phyloP scores from a whole-genome alignment of 768 basidiomycete genomes.

The Boletus rubescentipes region DNA sequence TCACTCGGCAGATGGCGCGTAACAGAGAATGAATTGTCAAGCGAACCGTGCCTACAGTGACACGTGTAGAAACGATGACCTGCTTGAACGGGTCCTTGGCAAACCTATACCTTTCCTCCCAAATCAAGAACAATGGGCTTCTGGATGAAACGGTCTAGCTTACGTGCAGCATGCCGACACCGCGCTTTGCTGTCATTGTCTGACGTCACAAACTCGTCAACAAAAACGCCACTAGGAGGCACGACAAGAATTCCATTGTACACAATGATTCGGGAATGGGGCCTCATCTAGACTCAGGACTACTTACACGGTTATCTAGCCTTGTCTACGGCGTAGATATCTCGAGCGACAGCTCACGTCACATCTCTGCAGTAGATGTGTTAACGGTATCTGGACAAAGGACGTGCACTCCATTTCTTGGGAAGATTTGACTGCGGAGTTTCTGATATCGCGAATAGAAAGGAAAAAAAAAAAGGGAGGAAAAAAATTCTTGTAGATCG shows the following conservation, averaged over 20 bases:
- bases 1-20: background rate
- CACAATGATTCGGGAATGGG: background rate
- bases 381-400: background rate
- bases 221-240: too few relatives aligned
- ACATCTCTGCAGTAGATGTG: background rate
- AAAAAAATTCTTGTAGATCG: background rate
- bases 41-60: background rate
- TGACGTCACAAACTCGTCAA: background rate
- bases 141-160: background rate
- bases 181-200: background rate
- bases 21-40: background rate
- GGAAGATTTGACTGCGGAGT: background rate
- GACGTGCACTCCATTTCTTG: background rate
- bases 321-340: background rate
- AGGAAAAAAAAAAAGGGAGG: background rate
- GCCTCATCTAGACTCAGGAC: background rate
- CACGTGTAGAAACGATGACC: background rate
- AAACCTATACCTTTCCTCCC: background rate
- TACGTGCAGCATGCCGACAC: background rate
- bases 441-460: background rate
- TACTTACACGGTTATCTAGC: background rate
- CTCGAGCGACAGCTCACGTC: constrained; percentile 7
- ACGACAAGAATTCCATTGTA: background rate
- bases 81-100: background rate
- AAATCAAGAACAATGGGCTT: background rate